Percentiles rank a stretch among this genome's conserved stretches.
Evolutionary conservation across 805 yeast species (phyloP).

Genomic region (Metschnikowia chrysomelidarum): DNA sequence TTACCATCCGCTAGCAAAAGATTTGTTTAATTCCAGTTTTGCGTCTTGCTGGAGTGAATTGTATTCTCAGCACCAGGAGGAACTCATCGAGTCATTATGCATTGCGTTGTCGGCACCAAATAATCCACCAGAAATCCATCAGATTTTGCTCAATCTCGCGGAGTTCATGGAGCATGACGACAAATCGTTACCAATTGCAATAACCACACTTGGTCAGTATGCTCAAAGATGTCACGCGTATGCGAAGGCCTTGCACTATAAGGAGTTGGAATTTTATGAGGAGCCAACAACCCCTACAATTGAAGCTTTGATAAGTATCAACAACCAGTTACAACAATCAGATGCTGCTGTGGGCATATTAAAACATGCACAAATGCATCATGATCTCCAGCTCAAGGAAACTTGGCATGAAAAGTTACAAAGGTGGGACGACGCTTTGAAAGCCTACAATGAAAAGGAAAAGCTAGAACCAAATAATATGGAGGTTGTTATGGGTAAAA

Average conservation of each 20-base stretch:
- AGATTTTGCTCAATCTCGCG: slow-evolving; percentile 81
- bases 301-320: slow-evolving; percentile 87
- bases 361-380: slow-evolving; percentile 90
- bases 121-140: slow-evolving; percentile 94
- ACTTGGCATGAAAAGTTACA: slow-evolving; percentile 97
- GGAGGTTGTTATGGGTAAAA: slow-evolving; percentile 94
- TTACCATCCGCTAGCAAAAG: slow-evolving; percentile 84
- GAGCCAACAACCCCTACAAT: slow-evolving; percentile 91
- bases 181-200: slow-evolving; percentile 86
- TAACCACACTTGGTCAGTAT: slow-evolving; percentile 85
- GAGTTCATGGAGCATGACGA: slow-evolving; percentile 98
- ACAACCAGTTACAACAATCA: slow-evolving; percentile 91
- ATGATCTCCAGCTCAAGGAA: slow-evolving; percentile 87
- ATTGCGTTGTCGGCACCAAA: slow-evolving; percentile 86
- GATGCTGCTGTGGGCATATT: slow-evolving; percentile 98
- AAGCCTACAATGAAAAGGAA: slow-evolving; percentile 83
- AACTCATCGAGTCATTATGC: slow-evolving; percentile 79
- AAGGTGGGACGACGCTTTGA: slow-evolving; percentile 96
- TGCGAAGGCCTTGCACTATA: slow-evolving; percentile 95
- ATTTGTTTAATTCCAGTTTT: slow-evolving; percentile 90
- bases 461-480: slow-evolving; percentile 61
- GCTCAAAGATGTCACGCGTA: slow-evolving; percentile 96
- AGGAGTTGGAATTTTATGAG: slow-evolving; percentile 90
- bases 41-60: slow-evolving; percentile 95
- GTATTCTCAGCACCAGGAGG: slow-evolving; percentile 86